Percentiles rank a stretch among this genome's conserved stretches.
Conservation (phyloP, 305 asterid species). For the Withania somnifera region DNA sequence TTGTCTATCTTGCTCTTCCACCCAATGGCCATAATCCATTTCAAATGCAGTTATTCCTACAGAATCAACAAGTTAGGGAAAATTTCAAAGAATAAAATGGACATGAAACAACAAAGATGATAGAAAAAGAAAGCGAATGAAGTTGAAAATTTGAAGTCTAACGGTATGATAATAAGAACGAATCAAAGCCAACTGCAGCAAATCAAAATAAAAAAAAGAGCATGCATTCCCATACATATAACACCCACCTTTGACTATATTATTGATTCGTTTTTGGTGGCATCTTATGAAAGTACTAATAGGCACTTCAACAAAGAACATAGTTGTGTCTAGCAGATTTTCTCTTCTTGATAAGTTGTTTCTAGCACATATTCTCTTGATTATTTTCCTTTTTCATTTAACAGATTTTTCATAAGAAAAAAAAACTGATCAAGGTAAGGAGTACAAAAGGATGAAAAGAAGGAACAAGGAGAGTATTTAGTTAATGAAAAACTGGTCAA, state of each 20-base stretch:
- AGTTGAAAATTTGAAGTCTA: not conserved
- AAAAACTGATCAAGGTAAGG: not conserved
- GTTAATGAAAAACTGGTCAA: not conserved
- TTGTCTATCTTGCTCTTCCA: constrained; percentile 62
- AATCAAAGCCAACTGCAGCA: not conserved
- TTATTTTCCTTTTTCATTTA: not conserved
- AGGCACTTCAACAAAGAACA: not conserved
- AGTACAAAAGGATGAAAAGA: not conserved
- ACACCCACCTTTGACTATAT: not conserved
- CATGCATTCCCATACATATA: not conserved
- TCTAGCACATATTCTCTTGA: not conserved
- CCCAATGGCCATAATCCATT: constrained; percentile 74
- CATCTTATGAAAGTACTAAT: not conserved
- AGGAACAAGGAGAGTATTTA: not conserved
- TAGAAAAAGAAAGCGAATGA: not conserved
- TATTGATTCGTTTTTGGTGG: not conserved
- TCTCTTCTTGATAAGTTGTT: not conserved
- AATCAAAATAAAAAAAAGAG: not conserved
- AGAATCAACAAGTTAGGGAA: not conserved
- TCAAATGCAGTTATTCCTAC: constrained; percentile 62
- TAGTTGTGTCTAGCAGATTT: not conserved
- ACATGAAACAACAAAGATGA: not conserved
- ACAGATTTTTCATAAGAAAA: not conserved
- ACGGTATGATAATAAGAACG: not conserved
- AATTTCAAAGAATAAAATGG: not conserved